A percentile compares a stretch with the other conserved stretches of the same genome.
Evolutionary conservation across 2,329 filamentous ascomycete genomes (phyloP).

Genomic region (Nemania diffusa): DNA sequence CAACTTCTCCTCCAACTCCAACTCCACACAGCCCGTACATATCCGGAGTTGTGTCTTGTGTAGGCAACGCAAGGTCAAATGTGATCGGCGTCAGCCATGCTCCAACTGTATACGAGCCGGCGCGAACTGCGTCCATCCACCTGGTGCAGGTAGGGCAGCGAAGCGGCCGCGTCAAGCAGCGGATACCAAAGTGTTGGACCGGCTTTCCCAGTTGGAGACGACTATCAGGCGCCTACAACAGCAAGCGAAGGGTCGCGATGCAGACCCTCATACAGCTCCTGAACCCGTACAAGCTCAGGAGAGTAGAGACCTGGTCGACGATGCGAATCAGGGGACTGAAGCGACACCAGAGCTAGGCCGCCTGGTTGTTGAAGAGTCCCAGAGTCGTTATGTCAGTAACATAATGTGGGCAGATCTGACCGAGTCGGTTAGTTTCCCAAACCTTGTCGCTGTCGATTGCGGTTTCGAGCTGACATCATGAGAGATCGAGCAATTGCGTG

Average conservation of each 20-base stretch:
- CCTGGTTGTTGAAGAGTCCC: conserved; percentile 36
- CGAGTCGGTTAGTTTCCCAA: conserved; percentile 42
- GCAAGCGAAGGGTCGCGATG: conserved; percentile 29
- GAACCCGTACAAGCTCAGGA: neutral
- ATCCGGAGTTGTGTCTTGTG: conserved; percentile 39
- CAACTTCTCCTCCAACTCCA: neutral
- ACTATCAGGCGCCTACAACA: conserved; percentile 37
- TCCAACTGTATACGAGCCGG: conserved; percentile 36
- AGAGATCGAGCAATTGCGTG: conserved; percentile 40
- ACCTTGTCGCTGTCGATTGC: neutral
- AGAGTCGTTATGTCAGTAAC: conserved; percentile 42
- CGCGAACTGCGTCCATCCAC: conserved; percentile 35
- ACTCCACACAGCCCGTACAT: conserved; percentile 28
- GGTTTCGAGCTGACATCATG: conserved; percentile 19
- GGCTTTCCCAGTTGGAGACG: conserved; percentile 37
- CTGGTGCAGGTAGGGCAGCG: conserved; percentile 36
- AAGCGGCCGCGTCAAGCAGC: conserved; percentile 36
- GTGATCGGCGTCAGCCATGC: conserved; percentile 38
- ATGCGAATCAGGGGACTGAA: conserved; percentile 7
- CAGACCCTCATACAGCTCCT: neutral
- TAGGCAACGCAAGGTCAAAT: conserved; percentile 41
- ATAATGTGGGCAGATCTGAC: conserved; percentile 46
- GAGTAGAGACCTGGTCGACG: neutral
- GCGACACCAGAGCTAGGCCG: conserved; percentile 28
- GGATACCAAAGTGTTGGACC: conserved; percentile 34